A percentile compares a stretch with the other conserved stretches of the same genome.
These are phyloP conservation scores for Jatropha multifida DNA, from an alignment of 441 rosid genomes.

Conservation along the genomic window DNA sequence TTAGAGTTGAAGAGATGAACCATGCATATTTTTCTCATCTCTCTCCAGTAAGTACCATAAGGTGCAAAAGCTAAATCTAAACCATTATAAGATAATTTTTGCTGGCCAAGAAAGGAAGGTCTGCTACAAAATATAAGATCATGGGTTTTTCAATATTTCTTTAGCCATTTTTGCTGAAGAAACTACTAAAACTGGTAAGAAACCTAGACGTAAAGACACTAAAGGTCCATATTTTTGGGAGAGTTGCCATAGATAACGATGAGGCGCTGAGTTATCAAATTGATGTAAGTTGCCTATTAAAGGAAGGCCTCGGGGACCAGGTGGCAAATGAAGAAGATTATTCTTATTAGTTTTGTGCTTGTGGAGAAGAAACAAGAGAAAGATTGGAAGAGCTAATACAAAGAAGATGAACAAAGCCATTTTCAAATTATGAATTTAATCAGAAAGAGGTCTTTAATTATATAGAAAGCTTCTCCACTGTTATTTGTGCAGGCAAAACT, in stretches of 20 bases:
- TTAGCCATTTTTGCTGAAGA: slow-evolving; percentile 41
- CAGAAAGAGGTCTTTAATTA: too few species aligned
- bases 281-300: slow-evolving; percentile 38
- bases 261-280: slow-evolving; percentile 23
- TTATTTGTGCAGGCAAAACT: too few species aligned
- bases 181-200: slow-evolving; percentile 33
- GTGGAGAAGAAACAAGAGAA: slow-evolving; percentile 14
- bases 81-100: slow-evolving; percentile 33
- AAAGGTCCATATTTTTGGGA: slow-evolving; percentile 43
- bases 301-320: slow-evolving; percentile 37
- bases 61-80: slow-evolving; percentile 37
- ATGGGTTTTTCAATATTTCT: slow-evolving; percentile 33
- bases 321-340: slow-evolving; percentile 13
- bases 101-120: slow-evolving; percentile 24
- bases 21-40: slow-evolving; percentile 23
- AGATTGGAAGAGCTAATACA: not conserved
- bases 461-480: too few species aligned
- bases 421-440: too few species aligned
- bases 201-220: slow-evolving; percentile 36
- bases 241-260: slow-evolving; percentile 17
- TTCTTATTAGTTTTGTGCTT: slow-evolving; percentile 5
- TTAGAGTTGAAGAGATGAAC: slow-evolving; percentile 27
- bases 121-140: slow-evolving; percentile 26
- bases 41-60: slow-evolving; percentile 31
- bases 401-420: not conserved